Conservation (phyloP, 2,329 filamentous ascomycete species). For the Akanthomyces lecanii region DNA sequence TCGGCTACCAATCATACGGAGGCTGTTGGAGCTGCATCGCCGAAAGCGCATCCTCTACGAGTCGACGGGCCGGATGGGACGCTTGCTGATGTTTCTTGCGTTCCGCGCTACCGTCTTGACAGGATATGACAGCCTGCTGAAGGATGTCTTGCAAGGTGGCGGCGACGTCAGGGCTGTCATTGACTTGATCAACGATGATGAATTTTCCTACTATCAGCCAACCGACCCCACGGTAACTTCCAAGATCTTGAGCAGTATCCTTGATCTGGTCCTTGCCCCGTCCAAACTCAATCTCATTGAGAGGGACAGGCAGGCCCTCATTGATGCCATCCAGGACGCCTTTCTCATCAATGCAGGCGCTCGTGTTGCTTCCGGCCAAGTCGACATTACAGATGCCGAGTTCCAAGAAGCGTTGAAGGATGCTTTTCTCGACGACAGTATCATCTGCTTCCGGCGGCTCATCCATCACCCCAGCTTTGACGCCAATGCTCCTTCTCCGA, state of each 20-base stretch:
- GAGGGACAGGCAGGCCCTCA: not conserved
- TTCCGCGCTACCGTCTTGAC: conserved; percentile 27
- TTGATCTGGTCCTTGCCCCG: conserved; percentile 13
- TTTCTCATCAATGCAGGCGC: not conserved
- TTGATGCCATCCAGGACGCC: conserved; percentile 4
- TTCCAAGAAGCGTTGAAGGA: conserved; percentile 24
- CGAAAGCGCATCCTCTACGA: not conserved
- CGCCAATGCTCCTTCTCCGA: conserved; percentile 23
- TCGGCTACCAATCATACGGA: conserved; percentile 16
- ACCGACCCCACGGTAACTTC: not conserved
- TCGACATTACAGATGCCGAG: conserved; percentile 19
- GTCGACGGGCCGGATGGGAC: not conserved
- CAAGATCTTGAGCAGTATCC: conserved; percentile 6
- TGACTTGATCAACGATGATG: conserved; percentile 13
- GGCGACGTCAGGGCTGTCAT: conserved; percentile 21
- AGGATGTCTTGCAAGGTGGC: conserved; percentile 20
- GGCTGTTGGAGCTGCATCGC: conserved; percentile 22
- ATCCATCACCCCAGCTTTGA: conserved; percentile 29
- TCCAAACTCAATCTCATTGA: conserved; percentile 8
- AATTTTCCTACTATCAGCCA: not conserved
- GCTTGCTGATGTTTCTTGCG: conserved; percentile 21
- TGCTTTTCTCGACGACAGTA: conserved; percentile 26
- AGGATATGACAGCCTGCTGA: conserved; percentile 25
- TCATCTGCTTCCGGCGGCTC: conserved; percentile 26
- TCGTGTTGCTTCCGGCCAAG: not conserved